These are phyloP conservation scores for Ophiostoma quercus DNA, from an alignment of 2,329 filamentous ascomycete species.

Conservation along the genomic window DNA sequence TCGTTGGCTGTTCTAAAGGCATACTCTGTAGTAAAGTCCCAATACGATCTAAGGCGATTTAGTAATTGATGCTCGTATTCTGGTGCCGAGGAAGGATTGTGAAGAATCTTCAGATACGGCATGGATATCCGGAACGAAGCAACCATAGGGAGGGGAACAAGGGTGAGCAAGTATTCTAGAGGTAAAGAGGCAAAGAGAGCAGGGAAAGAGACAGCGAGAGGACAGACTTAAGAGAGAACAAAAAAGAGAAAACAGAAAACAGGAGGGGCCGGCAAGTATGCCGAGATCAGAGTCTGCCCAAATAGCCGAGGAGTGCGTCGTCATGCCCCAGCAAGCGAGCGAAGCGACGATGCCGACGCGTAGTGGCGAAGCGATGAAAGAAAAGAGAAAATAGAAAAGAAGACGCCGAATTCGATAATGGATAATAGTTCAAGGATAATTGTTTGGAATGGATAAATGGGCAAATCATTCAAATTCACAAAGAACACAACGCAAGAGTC, in stretches of 20 bases:
- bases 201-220: background rate
- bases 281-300: background rate
- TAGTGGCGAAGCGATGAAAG: background rate
- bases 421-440: background rate
- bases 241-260: background rate
- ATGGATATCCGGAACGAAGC: slow-evolving; percentile 2
- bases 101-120: background rate
- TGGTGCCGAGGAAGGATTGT: slow-evolving; percentile 2
- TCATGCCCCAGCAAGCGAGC: background rate
- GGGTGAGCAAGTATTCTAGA: background rate
- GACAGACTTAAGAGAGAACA: background rate
- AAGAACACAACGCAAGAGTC: background rate
- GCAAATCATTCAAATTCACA: background rate
- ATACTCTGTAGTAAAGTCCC: too few relatives aligned
- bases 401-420: too few relatives aligned
- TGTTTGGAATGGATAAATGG: background rate
- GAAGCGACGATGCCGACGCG: background rate
- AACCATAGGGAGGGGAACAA: background rate
- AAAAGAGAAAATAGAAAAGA: background rate
- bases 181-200: background rate
- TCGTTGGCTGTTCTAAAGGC: background rate
- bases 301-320: slow-evolving; percentile 5
- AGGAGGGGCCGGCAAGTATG: slow-evolving; percentile 7
- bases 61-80: background rate
- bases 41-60: background rate